phyloP scores from a whole-genome alignment of 352 stramenopile genomes.

The Phytophthora sansomeana region DNA sequence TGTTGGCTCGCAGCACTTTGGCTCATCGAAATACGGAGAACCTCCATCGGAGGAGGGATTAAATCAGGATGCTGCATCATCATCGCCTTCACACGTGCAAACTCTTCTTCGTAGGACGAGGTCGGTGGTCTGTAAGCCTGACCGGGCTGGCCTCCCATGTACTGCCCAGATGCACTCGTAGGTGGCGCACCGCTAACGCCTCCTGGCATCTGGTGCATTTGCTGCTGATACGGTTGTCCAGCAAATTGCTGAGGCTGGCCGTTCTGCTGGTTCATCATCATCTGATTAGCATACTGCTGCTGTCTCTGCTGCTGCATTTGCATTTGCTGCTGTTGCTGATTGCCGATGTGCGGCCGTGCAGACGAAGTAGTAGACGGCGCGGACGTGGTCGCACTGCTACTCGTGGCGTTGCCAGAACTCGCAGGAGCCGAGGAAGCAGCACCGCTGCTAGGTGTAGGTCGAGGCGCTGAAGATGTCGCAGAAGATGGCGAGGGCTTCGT shows the following conservation, averaged over 20 bases:
- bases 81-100: slow-evolving; percentile 89
- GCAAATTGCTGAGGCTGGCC: slow-evolving; percentile 50
- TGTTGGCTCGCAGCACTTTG: slow-evolving; percentile 66
- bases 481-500: slow-evolving; percentile 20
- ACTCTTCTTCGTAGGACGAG: slow-evolving; percentile 88
- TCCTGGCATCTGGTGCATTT: slow-evolving; percentile 63
- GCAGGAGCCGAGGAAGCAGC: slow-evolving; percentile 16
- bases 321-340: slow-evolving; percentile 49
- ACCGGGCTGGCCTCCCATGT: slow-evolving; percentile 62
- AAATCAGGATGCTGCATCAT: slow-evolving; percentile 90
- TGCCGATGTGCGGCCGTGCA: slow-evolving; percentile 75
- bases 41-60: slow-evolving; percentile 88
- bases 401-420: slow-evolving; percentile 16
- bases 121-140: slow-evolving; percentile 66
- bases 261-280: slow-evolving; percentile 75
- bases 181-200: slow-evolving; percentile 42
- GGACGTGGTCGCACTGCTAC: slow-evolving; percentile 31
- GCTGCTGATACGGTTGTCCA: slow-evolving; percentile 51
- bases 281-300: slow-evolving; percentile 71
- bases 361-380: slow-evolving; percentile 60
- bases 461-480: slow-evolving; percentile 13
- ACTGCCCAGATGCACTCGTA: slow-evolving; percentile 54
- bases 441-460: slow-evolving; percentile 9
- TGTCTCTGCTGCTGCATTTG: slow-evolving; percentile 60
- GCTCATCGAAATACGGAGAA: slow-evolving; percentile 87